phyloP scores from a whole-genome alignment of 2,329 filamentous ascomycete species.

The Colletotrichum aenigma region DNA sequence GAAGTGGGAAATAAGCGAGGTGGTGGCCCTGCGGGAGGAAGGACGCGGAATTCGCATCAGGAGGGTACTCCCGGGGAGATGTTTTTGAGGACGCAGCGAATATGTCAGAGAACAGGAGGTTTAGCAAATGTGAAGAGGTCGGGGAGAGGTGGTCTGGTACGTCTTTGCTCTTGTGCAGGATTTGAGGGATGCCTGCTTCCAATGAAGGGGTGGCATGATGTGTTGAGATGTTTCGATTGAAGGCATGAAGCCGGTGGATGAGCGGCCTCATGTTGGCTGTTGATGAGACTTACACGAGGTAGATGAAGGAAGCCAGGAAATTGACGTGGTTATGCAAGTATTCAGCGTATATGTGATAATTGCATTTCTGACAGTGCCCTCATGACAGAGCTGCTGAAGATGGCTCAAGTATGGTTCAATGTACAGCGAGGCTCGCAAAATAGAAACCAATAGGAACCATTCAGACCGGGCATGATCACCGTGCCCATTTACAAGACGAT shows the following conservation, averaged over 20 bases:
- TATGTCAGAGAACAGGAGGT: conserved; percentile 63
- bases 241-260: background rate
- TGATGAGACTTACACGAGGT: conserved; percentile 1
- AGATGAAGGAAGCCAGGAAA: background rate
- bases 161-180: conserved; percentile 28
- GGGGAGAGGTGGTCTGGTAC: conserved; percentile 55
- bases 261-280: background rate
- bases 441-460: background rate
- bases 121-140: conserved; percentile 68
- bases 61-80: conserved; percentile 9
- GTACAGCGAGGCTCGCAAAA: background rate
- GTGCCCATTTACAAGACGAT: background rate
- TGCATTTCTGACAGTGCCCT: background rate
- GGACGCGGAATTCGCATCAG: background rate
- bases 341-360: background rate
- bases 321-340: background rate
- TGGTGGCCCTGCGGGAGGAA: conserved; percentile 73
- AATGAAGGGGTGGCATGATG: background rate
- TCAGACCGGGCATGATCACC: background rate
- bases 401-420: background rate
- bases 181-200: background rate
- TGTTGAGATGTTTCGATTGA: background rate
- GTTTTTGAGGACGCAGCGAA: conserved; percentile 37
- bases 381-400: background rate
- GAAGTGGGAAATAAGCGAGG: conserved; percentile 84